phyloP scores from a whole-genome alignment of 495 filamentous ascomycete species.

The Penicillium roqueforti region DNA sequence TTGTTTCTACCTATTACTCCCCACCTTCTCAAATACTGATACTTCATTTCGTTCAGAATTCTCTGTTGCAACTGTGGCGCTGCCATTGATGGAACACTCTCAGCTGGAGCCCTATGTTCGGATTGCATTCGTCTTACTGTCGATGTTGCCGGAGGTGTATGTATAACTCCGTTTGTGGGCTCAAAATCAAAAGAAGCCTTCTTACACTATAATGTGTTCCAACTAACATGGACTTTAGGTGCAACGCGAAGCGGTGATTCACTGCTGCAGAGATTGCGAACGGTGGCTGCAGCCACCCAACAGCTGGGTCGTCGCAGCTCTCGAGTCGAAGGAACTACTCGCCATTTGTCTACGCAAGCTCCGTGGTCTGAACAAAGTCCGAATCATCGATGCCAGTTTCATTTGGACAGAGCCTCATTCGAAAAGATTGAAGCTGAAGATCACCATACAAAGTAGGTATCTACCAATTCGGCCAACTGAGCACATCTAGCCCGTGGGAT shows the following conservation, averaged over 20 bases:
- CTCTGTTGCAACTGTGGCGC: slow-evolving; percentile 94
- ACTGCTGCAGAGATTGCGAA: slow-evolving; percentile 87
- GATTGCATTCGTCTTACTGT: slow-evolving; percentile 91
- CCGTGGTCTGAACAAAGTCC: slow-evolving; percentile 73
- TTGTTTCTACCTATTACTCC: slow-evolving; percentile 10
- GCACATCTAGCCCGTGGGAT: neutral
- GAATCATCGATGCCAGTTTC: slow-evolving; percentile 92
- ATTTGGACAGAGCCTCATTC: slow-evolving; percentile 99
- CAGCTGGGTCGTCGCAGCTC: slow-evolving; percentile 76
- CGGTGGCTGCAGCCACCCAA: slow-evolving; percentile 85
- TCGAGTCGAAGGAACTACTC: slow-evolving; percentile 83
- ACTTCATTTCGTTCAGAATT: slow-evolving; percentile 51
- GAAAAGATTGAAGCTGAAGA: slow-evolving; percentile 81
- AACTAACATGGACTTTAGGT: slow-evolving; percentile 37
- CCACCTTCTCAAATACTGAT: neutral
- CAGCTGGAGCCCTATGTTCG: slow-evolving; percentile 83
- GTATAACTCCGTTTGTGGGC: neutral
- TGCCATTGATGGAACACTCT: slow-evolving; percentile 84
- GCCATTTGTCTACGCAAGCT: slow-evolving; percentile 84
- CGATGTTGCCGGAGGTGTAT: slow-evolving; percentile 77
- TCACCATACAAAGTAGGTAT: slow-evolving; percentile 56
- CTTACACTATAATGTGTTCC: neutral
- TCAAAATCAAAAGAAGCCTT: neutral
- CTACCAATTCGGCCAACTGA: neutral
- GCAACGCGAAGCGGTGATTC: slow-evolving; percentile 75